Base-by-base conservation (phyloP, 75 land plant genomes). In the Pinus tabuliformis region DNA sequence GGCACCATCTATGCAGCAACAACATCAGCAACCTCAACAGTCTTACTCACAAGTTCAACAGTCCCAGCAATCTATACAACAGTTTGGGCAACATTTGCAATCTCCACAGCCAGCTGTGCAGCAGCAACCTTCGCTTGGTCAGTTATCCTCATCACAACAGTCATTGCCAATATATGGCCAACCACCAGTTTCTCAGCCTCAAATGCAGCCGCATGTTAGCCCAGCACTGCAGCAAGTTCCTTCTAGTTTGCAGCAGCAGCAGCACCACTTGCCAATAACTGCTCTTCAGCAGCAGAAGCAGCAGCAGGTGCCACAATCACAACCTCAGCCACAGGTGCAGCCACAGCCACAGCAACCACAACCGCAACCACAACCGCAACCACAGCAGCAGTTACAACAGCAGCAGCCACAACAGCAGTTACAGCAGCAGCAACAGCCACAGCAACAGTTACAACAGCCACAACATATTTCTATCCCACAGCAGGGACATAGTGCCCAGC, bases 401-500 rank as follows among this genome's bases (percentile, higher is more conserved):
- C 75, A 58, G 56, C 85, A 83, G n/a, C 73, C 70, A 0, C 76
- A 77, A 63, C 93, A 90, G 80, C 87, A 95, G 45, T 88, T 87
- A 33, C 77, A 58, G 5, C 49, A 26, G 36, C 86, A 84, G 65
- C 14, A 8, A 28, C 78, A 65, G 13, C 52, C 56, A 16, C 28
- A 24, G 15, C n/a, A 18, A 14, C 52, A 54, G 56, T 78, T 79
- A 58, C 81, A 58, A 6, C 79, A 58, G 18, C 30, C n/a, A 2
- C 52, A 72, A 14, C 75, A 33, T 59, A 42, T 42, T 17, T 70
- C 77, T 17, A 33, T 76, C 76, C 77, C 26, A 77, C 56, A 42
- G 54, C 79, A 49, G 24, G 63, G 20, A 18, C 72, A 42, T 68
- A 20, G 22, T 68, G 21, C 72, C 11, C 72, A 68, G 72, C 42